Evolutionary conservation across 1,139 yeast species (phyloP).

Genomic region (Scheffersomyces lignicola): DNA sequence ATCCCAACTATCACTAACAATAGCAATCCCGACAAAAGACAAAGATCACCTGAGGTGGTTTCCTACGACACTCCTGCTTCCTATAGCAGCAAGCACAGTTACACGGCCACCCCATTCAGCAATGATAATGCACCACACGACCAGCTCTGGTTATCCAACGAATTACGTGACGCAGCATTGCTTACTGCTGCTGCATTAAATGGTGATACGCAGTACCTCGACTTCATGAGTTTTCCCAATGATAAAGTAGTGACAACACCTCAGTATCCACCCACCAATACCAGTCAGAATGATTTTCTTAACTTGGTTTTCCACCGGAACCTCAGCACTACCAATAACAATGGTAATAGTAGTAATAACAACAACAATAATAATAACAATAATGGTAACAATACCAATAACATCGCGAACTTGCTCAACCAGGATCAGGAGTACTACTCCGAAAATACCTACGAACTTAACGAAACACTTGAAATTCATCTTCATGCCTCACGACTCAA

Average conservation of each 20-base stretch:
- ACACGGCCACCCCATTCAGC: constrained; percentile 4
- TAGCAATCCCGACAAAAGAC: too few species aligned
- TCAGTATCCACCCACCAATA: constrained; percentile 8
- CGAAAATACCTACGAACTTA: constrained; percentile 42
- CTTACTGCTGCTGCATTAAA: constrained; percentile 73
- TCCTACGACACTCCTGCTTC: constrained; percentile 2
- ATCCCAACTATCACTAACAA: too few species aligned
- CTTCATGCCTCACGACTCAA: constrained; percentile 37
- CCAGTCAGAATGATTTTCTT: constrained; percentile 31
- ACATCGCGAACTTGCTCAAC: constrained; percentile 22
- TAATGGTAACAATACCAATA: constrained; percentile 11
- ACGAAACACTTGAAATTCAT: constrained; percentile 46
- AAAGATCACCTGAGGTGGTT: too few species aligned
- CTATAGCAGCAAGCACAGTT: constrained; percentile 2
- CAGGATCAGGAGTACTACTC: constrained; percentile 36
- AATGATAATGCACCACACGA: constrained; percentile 26
- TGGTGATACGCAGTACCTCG: constrained; percentile 60
- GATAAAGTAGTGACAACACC: constrained; percentile 3
- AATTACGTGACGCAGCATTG: constrained; percentile 68
- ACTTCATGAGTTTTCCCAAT: constrained; percentile 38
- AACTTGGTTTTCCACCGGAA: constrained; percentile 55
- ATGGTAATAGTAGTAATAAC: constrained; percentile 5
- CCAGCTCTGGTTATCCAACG: constrained; percentile 66
- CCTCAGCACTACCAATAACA: constrained; percentile 12
- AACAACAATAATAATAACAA: neutral